Base-by-base conservation (phyloP, 805 yeast species). In the Kluyveromyces wickerhamii region DNA sequence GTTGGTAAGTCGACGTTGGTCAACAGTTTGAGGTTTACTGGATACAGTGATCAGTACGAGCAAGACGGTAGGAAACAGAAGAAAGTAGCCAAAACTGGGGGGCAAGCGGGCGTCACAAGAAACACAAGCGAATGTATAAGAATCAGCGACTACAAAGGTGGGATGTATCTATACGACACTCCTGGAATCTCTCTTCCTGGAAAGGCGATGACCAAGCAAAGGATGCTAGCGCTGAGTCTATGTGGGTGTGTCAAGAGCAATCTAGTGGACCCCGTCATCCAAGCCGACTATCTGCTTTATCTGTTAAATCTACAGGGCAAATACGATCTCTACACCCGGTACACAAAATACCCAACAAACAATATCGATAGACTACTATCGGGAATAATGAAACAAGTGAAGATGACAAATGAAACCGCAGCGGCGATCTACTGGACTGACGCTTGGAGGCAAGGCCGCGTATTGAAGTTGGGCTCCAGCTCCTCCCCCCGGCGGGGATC, bases 1-100 rank as follows among this genome's bases (percentile, higher is more conserved):
- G 94, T 87, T n/a, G 98, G 98, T 0, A 92, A 92, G 57, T 82
- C 95, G 9, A 81, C 96, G 0, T 54, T 92, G 31, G 79, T 88
- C 18, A 92, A 92, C 50, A 66, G 79, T 0, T 60, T 88, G 33
- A 60, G 96, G 39, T 66, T 69, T 2, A 58, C 52, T 32, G 50
- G 57, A 1, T 12, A 57, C 62, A 16, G 26, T 47, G 29, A 36
- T 36, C 13, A 29, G 31, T 6, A 27, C 15, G 13, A 34, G 32
- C 19, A 44, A 35, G 41, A 35, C 37, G 36, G 34, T 34, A 37
- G 50, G 32, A 52, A 49, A 13, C 52, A 48, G 15, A 62, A 66
- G 36, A 82, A 81, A 48, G 96, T 84, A 1, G 96, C 95, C 0
- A 61, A 62, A 34, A 85, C 94, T 0, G 95, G 96, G 1, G 79